Base-by-base conservation (phyloP, 2,329 filamentous ascomycete species). In the Orbilia brochopaga region DNA sequence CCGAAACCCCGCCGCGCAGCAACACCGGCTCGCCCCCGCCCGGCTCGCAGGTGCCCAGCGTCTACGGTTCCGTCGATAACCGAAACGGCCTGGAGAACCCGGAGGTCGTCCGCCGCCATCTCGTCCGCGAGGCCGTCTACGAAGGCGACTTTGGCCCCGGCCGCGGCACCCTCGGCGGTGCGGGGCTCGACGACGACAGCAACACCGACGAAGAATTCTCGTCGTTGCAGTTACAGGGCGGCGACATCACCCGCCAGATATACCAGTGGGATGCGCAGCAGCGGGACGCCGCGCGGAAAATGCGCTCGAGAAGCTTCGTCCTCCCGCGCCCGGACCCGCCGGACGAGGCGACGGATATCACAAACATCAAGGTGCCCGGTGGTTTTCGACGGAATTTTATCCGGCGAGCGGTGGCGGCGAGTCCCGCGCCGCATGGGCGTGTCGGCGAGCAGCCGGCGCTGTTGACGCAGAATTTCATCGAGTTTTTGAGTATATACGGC, bases 231-330 rank as follows among this genome's bases (percentile, higher is more conserved):
- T 82, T 99, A 52, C 95, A 97, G 79, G 94, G 94, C 70, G 94
- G 94, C 74, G 94, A 99, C 79, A 89, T 97, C 65, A 97, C 93
- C 23, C 85, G 94, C 72, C 91, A 93, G 61, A 96, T 99, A 76
- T 99, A 99, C 82, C 89, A 91, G 76, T 99, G 95, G 91, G 91
- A 92, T 4, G 92, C 97, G 79, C 90, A 95, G 78, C 90, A 74
- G 21, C 65, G 57, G 19, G 75, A 90, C 57, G 88, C 95, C 78
- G 83, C 86, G 52, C 86, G 88, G 75, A 79, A 81, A 30, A 82
- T 83, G 17, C 86, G 86, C 76, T 96, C 92, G 81, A 89, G 92
- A 81, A 97, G 92, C 80, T 97, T 97, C 79, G 87, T 88, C 76
- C 81, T 90, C 51, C 84, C 89, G 37, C 85, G 91, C 32, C 90